Evolutionary conservation across 768 basidiomycete species (phyloP).

Genomic region (Naganishia antarctica): DNA sequence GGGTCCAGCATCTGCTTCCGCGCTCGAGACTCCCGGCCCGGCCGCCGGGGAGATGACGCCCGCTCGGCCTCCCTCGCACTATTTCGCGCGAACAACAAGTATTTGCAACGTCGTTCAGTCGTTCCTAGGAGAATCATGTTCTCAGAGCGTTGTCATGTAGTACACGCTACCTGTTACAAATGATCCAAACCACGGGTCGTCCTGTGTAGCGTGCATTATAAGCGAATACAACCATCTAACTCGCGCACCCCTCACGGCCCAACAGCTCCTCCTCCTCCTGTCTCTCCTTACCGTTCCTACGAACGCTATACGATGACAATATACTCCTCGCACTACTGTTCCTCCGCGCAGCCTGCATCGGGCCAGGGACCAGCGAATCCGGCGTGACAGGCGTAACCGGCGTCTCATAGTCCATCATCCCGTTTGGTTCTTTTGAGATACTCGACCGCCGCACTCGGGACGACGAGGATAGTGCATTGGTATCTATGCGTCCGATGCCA

Average conservation of each 20-base stretch:
- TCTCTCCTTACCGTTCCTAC: background rate
- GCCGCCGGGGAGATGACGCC: too few relatives aligned
- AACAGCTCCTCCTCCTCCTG: background rate
- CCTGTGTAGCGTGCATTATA: background rate
- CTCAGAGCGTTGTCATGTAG: too few relatives aligned
- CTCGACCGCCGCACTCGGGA: background rate
- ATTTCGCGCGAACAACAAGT: too few relatives aligned
- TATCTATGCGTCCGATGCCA: background rate
- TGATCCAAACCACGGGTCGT: too few relatives aligned
- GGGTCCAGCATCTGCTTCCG: too few relatives aligned
- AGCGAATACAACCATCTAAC: background rate
- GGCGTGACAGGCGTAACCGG: background rate
- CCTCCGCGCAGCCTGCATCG: background rate
- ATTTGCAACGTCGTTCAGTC: too few relatives aligned
- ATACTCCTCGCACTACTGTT: background rate
- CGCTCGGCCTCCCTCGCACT: too few relatives aligned
- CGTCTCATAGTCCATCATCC: background rate
- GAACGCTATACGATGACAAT: background rate
- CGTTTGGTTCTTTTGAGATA: conserved; percentile 8
- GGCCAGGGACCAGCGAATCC: background rate
- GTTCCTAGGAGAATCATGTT: too few relatives aligned
- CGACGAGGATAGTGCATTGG: background rate
- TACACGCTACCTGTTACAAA: too few relatives aligned
- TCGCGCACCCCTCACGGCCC: background rate
- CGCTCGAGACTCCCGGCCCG: too few relatives aligned